phyloP scores from a whole-genome alignment of 345 rosid genomes.

The Kernera saxatilis region DNA sequence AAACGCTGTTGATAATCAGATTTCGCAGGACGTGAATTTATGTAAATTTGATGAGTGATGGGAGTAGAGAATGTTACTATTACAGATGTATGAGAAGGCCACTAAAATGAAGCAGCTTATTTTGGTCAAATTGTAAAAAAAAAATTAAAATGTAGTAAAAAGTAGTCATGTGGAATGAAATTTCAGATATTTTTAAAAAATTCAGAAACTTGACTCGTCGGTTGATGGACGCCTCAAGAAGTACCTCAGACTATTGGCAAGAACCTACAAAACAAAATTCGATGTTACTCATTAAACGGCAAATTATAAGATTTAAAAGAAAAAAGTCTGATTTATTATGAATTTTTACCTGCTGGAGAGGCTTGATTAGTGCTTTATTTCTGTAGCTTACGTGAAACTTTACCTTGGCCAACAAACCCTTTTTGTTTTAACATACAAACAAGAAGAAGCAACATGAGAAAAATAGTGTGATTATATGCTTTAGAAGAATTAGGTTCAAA shows the following conservation, averaged over 20 bases:
- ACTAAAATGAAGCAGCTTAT: constrained; percentile 11
- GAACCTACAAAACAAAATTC: constrained; percentile 40
- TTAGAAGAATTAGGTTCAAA: background rate
- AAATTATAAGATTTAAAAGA: background rate
- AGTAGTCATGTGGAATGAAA: background rate
- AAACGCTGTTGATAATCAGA: background rate
- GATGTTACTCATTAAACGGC: background rate
- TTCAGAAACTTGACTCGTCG: constrained; percentile 68
- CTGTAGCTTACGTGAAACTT: constrained; percentile 92
- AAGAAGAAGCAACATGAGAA: background rate
- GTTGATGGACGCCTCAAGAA: constrained; percentile 80
- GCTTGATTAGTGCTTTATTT: constrained; percentile 76
- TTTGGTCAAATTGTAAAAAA: constrained; percentile 17
- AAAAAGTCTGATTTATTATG: background rate
- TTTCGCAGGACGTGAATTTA: background rate
- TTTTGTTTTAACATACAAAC: background rate
- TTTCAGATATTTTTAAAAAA: background rate
- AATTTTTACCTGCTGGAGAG: constrained; percentile 74
- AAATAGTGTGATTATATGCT: background rate
- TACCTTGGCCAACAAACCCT: constrained; percentile 94
- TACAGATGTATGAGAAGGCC: constrained; percentile 20
- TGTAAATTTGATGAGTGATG: constrained; percentile 5
- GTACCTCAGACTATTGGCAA: constrained; percentile 66
- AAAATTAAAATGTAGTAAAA: background rate
- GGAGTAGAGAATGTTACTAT: constrained; percentile 8